Conservation (phyloP, 208 protist species). For the Leptomonas seymouri region DNA sequence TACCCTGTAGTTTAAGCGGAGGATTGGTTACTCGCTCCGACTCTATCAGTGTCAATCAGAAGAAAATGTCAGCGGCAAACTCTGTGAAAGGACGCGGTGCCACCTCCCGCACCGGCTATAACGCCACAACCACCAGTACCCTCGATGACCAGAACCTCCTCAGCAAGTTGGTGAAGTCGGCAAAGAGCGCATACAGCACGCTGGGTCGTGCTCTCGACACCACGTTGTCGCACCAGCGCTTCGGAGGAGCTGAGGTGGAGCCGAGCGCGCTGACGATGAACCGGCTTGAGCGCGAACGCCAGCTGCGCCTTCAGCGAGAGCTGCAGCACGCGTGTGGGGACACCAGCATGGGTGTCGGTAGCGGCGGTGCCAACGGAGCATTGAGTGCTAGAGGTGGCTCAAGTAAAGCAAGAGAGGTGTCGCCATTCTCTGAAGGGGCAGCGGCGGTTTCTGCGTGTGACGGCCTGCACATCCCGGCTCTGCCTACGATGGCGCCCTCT, state of each 20-base stretch:
- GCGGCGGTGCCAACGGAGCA: background rate
- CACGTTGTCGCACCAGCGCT: constrained; percentile 42
- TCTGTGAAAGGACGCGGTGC: constrained; percentile 6
- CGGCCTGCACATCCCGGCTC: constrained; percentile 47
- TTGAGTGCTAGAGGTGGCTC: background rate
- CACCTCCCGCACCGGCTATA: background rate
- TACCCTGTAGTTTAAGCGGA: background rate
- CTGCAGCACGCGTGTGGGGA: constrained; percentile 43
- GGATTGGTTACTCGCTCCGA: too few species aligned
- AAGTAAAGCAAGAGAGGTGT: background rate
- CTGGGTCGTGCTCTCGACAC: constrained; percentile 67
- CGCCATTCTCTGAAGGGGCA: background rate
- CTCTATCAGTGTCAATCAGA: too few species aligned
- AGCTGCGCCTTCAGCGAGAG: constrained; percentile 55
- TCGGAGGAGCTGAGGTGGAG: constrained; percentile 38
- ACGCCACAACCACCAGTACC: background rate
- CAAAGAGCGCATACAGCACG: constrained; percentile 63
- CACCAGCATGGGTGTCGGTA: constrained; percentile 3
- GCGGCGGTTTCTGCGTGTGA: background rate
- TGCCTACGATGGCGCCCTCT: constrained; percentile 75
- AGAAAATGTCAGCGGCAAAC: background rate
- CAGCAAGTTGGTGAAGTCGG: constrained; percentile 43
- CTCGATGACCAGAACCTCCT: constrained; percentile 66
- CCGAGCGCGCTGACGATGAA: constrained; percentile 57
- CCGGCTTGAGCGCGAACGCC: constrained; percentile 40